Base-by-base conservation (phyloP, 176 grass and related monocot species). In the Dactylis glomerata region DNA sequence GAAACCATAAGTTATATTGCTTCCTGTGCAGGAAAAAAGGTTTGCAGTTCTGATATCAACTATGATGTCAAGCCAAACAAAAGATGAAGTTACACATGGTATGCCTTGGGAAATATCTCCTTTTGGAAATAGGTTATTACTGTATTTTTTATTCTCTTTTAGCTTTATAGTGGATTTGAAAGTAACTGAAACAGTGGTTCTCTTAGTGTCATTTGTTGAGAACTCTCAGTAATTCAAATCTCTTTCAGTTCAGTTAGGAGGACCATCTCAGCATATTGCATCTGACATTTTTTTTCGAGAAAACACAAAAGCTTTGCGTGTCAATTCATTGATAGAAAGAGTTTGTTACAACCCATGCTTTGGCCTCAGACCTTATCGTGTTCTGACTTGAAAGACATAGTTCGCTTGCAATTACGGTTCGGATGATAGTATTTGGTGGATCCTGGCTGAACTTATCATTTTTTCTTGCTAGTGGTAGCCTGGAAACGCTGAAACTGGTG, bases 61-160 rank as follows among this genome's bases (percentile, higher is more conserved):
- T 68, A 91, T 99, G 92, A 79, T 99, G 61, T 94, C 93, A 55
- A 94, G 93, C 78, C 96, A 99, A 87, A 99, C 96, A 56, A 99
- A 96, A 88, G 93, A 99, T 90, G 93, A 90, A 94, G 89, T 99
- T 75, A 99, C 96, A 0, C 92, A 99, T 91, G 96, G 96, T 81
- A 92, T 82, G 85, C 61, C 57, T 79, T 31, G 20, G 38, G 23
- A 63, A 45, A 40, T 63, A 15, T 79, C 31, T 23, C 3, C 5
- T 57, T 72, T 87, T 26, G 58, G 34, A 7, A 77, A 84, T 81
- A 45, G 30, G 23, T 64, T 41, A 61, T 57, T 26, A 68, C 71
- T 77, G 57, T 42, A 23, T 83, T 38, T 44, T 58, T 1, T 26
- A 54, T n/a, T 85, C 64, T 83, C 14, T 41, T 79, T 68, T 81